A percentile compares a stretch with the other conserved stretches of the same genome.
Conservation (phyloP, 192 early-diverging fungal species). For the Phycomyces nitens region DNA sequence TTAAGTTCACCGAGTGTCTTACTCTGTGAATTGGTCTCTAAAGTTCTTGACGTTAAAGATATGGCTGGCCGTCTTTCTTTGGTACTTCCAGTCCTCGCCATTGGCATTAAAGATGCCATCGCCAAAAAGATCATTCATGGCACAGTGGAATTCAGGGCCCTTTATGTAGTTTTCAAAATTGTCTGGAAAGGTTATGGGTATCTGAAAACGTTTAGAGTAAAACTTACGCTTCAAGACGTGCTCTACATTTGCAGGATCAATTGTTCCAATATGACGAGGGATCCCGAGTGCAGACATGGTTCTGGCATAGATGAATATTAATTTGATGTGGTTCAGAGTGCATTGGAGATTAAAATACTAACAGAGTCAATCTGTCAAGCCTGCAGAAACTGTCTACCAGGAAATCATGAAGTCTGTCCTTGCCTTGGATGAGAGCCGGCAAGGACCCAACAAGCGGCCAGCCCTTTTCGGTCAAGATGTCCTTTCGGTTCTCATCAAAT, state of each 20-base stretch:
- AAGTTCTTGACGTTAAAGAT: constrained; percentile 41
- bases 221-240: constrained; percentile 37
- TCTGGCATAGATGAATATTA: not conserved
- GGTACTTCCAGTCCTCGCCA: constrained; percentile 60
- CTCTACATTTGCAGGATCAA: constrained; percentile 36
- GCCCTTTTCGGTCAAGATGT: constrained; percentile 15
- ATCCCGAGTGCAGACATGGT: constrained; percentile 31
- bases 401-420: constrained; percentile 24
- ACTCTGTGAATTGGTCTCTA: constrained; percentile 39
- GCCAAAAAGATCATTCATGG: constrained; percentile 55
- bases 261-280: constrained; percentile 30
- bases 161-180: constrained; percentile 41
- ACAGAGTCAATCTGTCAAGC: constrained; percentile 16
- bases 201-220: not conserved
- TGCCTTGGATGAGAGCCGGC: constrained; percentile 17
- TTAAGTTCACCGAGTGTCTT: no score
- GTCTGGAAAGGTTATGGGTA: constrained; percentile 8
- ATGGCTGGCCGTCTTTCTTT: constrained; percentile 49
- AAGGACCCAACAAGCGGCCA: constrained; percentile 29
- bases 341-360: not conserved
- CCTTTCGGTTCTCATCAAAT: constrained; percentile 26
- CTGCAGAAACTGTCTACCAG: constrained; percentile 13
- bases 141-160: constrained; percentile 45
- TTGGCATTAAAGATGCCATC: constrained; percentile 72
- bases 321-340: no score